Base-by-base conservation (phyloP, 2,329 filamentous ascomycete genomes). In the Sclerotinia borealis region DNA sequence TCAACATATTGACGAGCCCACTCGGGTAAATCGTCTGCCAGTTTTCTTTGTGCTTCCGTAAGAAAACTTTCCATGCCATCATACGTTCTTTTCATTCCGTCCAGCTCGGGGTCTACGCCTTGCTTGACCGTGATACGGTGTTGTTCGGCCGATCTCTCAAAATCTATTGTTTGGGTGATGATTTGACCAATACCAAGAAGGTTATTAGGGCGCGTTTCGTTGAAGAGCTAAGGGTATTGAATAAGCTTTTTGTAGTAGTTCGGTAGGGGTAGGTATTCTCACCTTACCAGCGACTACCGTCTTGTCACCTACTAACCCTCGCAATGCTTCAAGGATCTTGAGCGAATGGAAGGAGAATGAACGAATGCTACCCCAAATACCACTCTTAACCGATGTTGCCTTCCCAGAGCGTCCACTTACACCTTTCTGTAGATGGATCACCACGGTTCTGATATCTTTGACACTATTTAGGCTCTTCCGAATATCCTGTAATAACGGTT, bases 91-190 rank as follows among this genome's bases (percentile, higher is more conserved):
- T 93, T 96, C 69, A 93, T 80, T 27, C 84, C 80, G 72, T 99
- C 95, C 0, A 99, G 82, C 48, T 89, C 83, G 34, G 80, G 76
- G 71, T 95, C 88, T 17, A 96, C 77, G 0, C 91, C 90, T 25
- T 82, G 76, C 56, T 84, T 85, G 15, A 99, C 87, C 2, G 91
- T 86, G 1, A 89, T 90, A 29, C 90, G 86, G 63, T 85, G 84
- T 67, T 89, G 85, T 63, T 85, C 85, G 0, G 56, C 66, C 17
- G 91, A 93, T 64, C 85, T 82, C 37, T 92, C 84, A 69, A 97
- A 93, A 72, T 97, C 92, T 55, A 96, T 83, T 17, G 87, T 89
- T 61, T 87, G 83, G 48, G 85, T 84, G 59, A 98, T 89, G 63
- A 86, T 79, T 60, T 85, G 82, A 6, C 91, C 91, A 41, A 96